Evolutionary conservation across 371 early-diverging fungal genomes (phyloP), one percentile per base, ranked within the genome.

Genomic region (Lichtheimia ornata): DNA sequence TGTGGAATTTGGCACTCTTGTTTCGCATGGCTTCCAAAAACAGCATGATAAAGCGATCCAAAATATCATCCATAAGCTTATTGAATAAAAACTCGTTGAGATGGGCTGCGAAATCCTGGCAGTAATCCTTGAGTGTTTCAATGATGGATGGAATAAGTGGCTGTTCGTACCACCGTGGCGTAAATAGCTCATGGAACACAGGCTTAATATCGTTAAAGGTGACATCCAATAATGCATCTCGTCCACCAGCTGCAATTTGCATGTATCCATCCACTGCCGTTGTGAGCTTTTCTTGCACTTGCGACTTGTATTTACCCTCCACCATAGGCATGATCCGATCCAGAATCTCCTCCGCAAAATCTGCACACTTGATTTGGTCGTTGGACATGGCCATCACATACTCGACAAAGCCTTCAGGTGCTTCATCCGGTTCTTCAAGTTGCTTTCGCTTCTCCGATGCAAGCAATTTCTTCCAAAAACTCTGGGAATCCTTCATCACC

Each of bases 361-460:
- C 96, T 4, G 93, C 89, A 56, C 89, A 90, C 52, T 90, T 86
- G 69, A 95, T 76, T 66, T 88, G 91, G 71, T 97, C 96, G 73
- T 98, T 98, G 18, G 93, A 93, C 42, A 97, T 82, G 0, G 98
- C 96, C 79, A 96, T 91, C 0, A 91, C 85, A 70, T 98, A 98
- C 63, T 97, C 97, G 2, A 92, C 87, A 56, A 98, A 74, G 4
- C 97, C 97, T 52, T 83, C 84, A 2, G 90, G 84, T 9, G 84
- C 79, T 6, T 88, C 88, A 2, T 84, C 81, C 0, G 90, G 86
- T 44, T 87, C 76, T 5, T 91, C 89, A 7, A 90, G 56, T 61
- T 94, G 91, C 64, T 86, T 88, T 40, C 83, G 72, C 64, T 85
- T 75, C 73, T 98, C 98, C 2, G 74, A 56, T 0, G 84, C 79